A percentile compares a stretch with the other conserved stretches of the same genome.
phyloP scores from a whole-genome alignment of 306 rosid species.

The Canavalia ensiformis region DNA sequence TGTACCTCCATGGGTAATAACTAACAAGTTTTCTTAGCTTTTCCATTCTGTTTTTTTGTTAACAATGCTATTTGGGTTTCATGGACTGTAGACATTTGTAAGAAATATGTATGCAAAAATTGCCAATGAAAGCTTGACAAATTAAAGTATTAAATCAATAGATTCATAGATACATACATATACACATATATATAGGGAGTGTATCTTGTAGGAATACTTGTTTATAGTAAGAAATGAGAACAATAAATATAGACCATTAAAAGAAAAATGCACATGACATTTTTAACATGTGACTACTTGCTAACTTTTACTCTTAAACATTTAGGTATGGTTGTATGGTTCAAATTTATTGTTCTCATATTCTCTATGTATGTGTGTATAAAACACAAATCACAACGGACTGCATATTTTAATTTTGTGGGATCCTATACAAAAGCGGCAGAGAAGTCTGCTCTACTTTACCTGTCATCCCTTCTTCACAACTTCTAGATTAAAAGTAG shows the following conservation, averaged over 20 bases:
- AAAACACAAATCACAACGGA: neutral
- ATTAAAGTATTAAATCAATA: neutral
- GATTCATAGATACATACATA: no score
- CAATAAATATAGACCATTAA: no score
- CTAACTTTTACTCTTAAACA: no score
- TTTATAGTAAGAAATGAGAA: no score
- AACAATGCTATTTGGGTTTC: slow-evolving; percentile 1
- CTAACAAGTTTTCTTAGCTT: neutral
- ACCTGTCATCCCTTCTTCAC: slow-evolving; percentile 5
- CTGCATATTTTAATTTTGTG: neutral
- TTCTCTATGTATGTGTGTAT: no score
- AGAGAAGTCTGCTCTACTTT: neutral
- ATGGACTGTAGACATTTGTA: neutral
- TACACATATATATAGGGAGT: no score
- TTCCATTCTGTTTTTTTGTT: neutral
- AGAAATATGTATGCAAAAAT: neutral
- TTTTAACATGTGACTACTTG: no score
- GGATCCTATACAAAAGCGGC: neutral
- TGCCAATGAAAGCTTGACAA: neutral
- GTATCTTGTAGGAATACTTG: no score
- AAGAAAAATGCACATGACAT: no score
- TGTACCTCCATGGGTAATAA: neutral
- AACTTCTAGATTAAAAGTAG: neutral
- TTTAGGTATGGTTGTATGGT: no score
- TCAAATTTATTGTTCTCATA: no score